A percentile compares a stretch with the other conserved stretches of the same genome.
phyloP scores from a whole-genome alignment of 2,329 filamentous ascomycete species.

The Elsinoe fawcettii region DNA sequence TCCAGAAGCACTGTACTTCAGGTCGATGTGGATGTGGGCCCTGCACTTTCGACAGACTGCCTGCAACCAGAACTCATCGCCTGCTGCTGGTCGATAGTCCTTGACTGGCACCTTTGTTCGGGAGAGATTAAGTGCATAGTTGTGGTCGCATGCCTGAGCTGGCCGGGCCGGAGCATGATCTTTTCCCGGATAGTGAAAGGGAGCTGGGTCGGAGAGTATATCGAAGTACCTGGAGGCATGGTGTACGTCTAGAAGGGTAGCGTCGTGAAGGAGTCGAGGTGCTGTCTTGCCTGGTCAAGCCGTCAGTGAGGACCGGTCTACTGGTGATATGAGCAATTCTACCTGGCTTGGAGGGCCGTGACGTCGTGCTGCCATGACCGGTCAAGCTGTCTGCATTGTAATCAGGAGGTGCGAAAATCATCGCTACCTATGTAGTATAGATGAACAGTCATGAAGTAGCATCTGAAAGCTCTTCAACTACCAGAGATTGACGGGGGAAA shows the following conservation, averaged over 20 bases:
- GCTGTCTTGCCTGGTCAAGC: slow-evolving; percentile 39
- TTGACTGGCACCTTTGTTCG: slow-evolving; percentile 45
- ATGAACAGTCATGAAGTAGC: background rate
- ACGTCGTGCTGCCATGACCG: background rate
- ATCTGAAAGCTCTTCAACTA: background rate
- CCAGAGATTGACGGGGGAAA: background rate
- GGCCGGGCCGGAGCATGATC: slow-evolving; percentile 31
- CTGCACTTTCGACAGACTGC: slow-evolving; percentile 56
- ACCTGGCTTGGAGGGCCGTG: slow-evolving; percentile 4
- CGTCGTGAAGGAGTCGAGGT: slow-evolving; percentile 44
- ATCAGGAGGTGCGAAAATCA: slow-evolving; percentile 13
- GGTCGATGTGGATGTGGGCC: slow-evolving; percentile 52
- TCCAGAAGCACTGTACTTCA: slow-evolving; percentile 42
- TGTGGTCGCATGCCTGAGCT: slow-evolving; percentile 49
- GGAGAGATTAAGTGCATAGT: slow-evolving; percentile 48
- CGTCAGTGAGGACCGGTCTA: background rate
- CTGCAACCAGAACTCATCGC: slow-evolving; percentile 48
- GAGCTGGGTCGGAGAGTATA: slow-evolving; percentile 51
- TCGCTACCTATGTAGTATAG: background rate
- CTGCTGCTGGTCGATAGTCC: slow-evolving; percentile 32
- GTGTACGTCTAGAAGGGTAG: slow-evolving; percentile 40
- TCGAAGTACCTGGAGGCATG: slow-evolving; percentile 37
- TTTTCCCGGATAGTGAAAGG: slow-evolving; percentile 38
- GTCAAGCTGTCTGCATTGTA: slow-evolving; percentile 9
- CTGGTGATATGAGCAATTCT: background rate